Conservation (phyloP, 2,329 filamentous ascomycete species). For the Cladosporium sp. region DNA sequence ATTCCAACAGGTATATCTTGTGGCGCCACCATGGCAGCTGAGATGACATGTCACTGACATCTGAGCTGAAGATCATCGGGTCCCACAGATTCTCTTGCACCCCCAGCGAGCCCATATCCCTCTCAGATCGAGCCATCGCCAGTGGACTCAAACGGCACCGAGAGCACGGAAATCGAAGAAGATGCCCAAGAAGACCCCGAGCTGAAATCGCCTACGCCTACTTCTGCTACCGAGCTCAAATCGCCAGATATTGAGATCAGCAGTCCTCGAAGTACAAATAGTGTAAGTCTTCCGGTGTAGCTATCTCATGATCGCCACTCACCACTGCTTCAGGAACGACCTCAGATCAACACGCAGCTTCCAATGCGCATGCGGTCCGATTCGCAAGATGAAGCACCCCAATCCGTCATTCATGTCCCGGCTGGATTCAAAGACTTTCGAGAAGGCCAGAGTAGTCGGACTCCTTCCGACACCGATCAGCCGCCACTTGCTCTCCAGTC, state of each 20-base stretch:
- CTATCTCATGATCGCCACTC: constrained; percentile 6
- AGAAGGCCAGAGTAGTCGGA: constrained; percentile 6
- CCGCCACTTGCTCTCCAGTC: constrained; percentile 34
- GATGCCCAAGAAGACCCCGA: constrained; percentile 64
- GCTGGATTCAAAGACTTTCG: constrained; percentile 73
- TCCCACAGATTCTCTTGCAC: constrained; percentile 48
- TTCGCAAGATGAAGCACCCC: constrained; percentile 69
- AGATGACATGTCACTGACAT: neutral
- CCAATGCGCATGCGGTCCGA: constrained; percentile 48
- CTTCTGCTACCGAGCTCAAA: constrained; percentile 23
- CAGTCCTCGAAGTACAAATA: constrained; percentile 34
- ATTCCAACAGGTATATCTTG: constrained; percentile 38
- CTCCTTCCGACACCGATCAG: constrained; percentile 20
- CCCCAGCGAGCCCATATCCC: constrained; percentile 55
- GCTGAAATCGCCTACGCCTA: constrained; percentile 29
- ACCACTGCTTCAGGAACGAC: constrained; percentile 33
- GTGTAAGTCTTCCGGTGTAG: constrained; percentile 28
- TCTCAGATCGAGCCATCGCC: constrained; percentile 76
- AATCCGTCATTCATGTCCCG: constrained; percentile 89
- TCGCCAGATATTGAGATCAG: constrained; percentile 37
- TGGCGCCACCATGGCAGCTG: neutral
- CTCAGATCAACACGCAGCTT: constrained; percentile 49
- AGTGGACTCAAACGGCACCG: constrained; percentile 81
- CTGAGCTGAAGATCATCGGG: constrained; percentile 45
- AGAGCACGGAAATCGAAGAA: constrained; percentile 81